Evolutionary conservation across 1,284 basidiomycete genomes (phyloP).

Genomic region (Cutaneotrichosporon curvatum): DNA sequence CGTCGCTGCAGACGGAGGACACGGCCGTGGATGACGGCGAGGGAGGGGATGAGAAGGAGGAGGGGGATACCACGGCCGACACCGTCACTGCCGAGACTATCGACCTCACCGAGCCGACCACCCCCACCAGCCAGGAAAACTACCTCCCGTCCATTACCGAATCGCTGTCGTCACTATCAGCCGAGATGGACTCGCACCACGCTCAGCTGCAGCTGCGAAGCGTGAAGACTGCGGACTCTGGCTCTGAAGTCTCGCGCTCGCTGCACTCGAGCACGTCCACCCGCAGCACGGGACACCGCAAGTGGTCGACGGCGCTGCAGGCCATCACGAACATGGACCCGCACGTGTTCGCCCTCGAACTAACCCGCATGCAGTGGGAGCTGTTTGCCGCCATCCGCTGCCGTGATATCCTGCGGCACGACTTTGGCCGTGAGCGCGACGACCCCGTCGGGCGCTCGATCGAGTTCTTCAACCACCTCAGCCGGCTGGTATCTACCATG

Average conservation of each 20-base stretch:
- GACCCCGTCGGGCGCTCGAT: constrained; percentile 38
- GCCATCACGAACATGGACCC: constrained; percentile 24
- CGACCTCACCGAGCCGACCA: constrained; percentile 9
- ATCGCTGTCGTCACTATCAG: no score
- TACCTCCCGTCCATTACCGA: no score
- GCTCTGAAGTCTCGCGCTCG: constrained; percentile 10
- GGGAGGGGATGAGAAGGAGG: not conserved
- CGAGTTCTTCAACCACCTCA: constrained; percentile 44
- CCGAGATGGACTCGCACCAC: no score
- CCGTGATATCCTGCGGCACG: constrained; percentile 42
- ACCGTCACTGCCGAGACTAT: no score
- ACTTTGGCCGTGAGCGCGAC: constrained; percentile 41
- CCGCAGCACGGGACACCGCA: constrained; percentile 1
- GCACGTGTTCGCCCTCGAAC: constrained; percentile 37
- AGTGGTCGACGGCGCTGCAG: constrained; percentile 13
- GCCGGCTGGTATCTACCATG: constrained; percentile 43
- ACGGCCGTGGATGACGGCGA: not conserved
- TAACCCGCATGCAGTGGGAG: constrained; percentile 44
- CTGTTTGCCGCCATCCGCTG: constrained; percentile 38
- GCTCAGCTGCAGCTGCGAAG: no score
- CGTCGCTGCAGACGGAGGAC: not conserved
- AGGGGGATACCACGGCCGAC: no score
- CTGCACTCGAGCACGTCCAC: constrained; percentile 8
- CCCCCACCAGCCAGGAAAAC: no score
- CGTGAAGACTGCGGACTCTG: no score